Evolutionary conservation across 2,329 filamentous ascomycete genomes (phyloP).

Genomic region (Colletotrichum incanum): DNA sequence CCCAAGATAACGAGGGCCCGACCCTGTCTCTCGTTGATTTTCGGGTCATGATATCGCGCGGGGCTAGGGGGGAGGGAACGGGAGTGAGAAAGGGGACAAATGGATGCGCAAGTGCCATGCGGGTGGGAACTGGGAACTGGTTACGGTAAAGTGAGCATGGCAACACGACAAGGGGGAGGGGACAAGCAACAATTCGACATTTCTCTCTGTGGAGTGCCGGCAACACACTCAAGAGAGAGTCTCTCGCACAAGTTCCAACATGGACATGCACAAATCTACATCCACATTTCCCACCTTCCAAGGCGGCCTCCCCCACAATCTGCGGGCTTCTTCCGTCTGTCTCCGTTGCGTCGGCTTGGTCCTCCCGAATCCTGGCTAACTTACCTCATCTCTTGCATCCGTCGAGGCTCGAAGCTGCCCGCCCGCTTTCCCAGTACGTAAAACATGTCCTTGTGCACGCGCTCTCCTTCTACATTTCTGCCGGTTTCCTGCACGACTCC

Average conservation of each 20-base stretch:
- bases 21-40: slow-evolving; percentile 19
- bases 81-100: background rate
- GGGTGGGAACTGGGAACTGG: slow-evolving; percentile 8
- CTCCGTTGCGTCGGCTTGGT: slow-evolving; percentile 39
- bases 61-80: background rate
- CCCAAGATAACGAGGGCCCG: slow-evolving; percentile 35
- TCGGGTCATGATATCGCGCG: slow-evolving; percentile 29
- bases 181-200: slow-evolving; percentile 5
- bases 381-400: slow-evolving; percentile 13
- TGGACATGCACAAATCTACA: background rate
- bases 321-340: slow-evolving; percentile 35
- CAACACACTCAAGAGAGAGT: background rate
- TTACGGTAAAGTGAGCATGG: slow-evolving; percentile 5
- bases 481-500: background rate
- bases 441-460: background rate
- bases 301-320: slow-evolving; percentile 27
- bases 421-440: slow-evolving; percentile 6
- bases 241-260: slow-evolving; percentile 5
- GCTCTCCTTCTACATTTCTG: slow-evolving; percentile 5
- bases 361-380: slow-evolving; percentile 38
- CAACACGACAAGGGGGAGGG: background rate
- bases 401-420: background rate
- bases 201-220: background rate
- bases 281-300: background rate
- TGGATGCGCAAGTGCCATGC: slow-evolving; percentile 9